phyloP scores from a whole-genome alignment of 495 filamentous ascomycete species.

The Annulohypoxylon stygium region DNA sequence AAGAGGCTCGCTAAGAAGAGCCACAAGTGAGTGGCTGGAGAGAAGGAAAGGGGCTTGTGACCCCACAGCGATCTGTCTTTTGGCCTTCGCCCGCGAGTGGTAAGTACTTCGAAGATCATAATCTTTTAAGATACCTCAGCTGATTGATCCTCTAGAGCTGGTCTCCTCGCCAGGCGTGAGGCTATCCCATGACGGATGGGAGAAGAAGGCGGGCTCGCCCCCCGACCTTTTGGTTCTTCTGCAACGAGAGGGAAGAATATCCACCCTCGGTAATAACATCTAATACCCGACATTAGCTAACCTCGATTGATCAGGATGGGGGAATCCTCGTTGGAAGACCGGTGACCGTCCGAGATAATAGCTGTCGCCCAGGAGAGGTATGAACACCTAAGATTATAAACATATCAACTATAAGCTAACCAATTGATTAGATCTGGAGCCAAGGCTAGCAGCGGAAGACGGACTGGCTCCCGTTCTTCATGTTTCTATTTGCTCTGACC shows the following conservation, averaged over 20 bases:
- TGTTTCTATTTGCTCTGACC: not conserved
- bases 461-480: not conserved
- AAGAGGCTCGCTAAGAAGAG: conserved; percentile 52
- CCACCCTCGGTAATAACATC: not conserved
- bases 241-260: not conserved
- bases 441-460: not conserved
- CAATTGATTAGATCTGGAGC: not conserved
- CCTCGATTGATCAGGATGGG: not conserved
- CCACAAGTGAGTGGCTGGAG: conserved; percentile 6
- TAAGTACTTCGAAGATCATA: not conserved
- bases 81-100: not conserved
- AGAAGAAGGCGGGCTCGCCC: not conserved
- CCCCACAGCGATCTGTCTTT: not conserved
- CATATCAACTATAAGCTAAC: not conserved
- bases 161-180: not conserved
- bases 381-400: not conserved
- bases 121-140: not conserved
- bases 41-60: not conserved
- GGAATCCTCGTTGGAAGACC: conserved; percentile 2
- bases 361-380: not conserved
- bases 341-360: not conserved
- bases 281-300: not conserved
- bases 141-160: not conserved
- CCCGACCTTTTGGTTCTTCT: not conserved
- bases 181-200: not conserved